Evolutionary conservation across 2,329 filamentous ascomycete species (phyloP), one percentile per base, ranked within the genome.

Genomic region (Ophiostoma australiae): DNA sequence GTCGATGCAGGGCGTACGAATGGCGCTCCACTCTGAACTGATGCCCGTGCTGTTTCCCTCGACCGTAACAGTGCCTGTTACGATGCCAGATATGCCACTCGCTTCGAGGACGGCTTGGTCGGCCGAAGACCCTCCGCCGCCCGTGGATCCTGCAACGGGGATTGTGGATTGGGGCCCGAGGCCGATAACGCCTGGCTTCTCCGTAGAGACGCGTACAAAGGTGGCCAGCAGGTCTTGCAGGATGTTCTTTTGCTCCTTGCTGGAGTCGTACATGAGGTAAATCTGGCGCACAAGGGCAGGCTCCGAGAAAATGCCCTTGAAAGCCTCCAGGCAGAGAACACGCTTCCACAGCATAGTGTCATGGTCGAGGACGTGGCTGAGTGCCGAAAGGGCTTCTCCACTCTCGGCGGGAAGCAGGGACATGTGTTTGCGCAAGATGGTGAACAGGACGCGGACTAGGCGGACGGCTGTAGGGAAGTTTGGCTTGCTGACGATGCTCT

Each of bases 21-120:
- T 87, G 15, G 90, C 87, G 79, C 95, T 99, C 93, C 93, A 98
- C 77, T 97, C 91, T 3, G 86, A 89, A 80, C 93, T 97, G 77
- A 99, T 94, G 10, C 93, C 93, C 0, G 87, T 89, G 74, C 86
- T 91, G 35, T 86, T 84, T 35, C 90, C 89, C 71, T 90, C 88
- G 0, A 88, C 84, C 20, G 87, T 85, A 44, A 90, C 86, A 8
- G 90, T 87, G 58, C 90, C 87, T 71, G 90, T 89, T 77, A 98
- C 97, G 35, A 97, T 92, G 67, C 94, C 94, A 41, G 92, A 89
- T 73, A 97, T 89, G 66, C 93, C 93, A 70, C 91, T 92, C 35
- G 93, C 91, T 80, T 98, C 94, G 8, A 97, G 84, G 75, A 95
- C 90, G n/a, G 91, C 91, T 79, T 94, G 92, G 73, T 97, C 93